Percentiles rank a stretch among this genome's conserved stretches.
These are phyloP conservation scores for Hypoxylon crocopeplum DNA, from an alignment of 495 filamentous ascomycete genomes.

Conservation along the genomic window DNA sequence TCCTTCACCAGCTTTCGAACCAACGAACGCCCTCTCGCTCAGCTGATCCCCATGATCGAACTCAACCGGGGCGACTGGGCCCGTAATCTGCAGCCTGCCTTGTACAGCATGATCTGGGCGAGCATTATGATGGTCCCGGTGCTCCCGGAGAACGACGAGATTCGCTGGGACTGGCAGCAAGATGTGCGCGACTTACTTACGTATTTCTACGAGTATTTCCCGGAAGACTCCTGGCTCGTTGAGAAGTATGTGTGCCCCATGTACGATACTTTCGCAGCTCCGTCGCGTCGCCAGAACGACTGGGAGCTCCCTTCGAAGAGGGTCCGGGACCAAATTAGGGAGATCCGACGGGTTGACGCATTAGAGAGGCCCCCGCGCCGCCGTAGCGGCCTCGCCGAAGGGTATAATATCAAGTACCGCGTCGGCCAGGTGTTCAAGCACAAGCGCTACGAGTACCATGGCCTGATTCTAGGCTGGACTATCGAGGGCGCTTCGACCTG, in stretches of 20 bases:
- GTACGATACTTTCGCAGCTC: slow-evolving; percentile 47
- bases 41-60: slow-evolving; percentile 44
- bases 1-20: slow-evolving; percentile 49
- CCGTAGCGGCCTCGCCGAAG: slow-evolving; percentile 40
- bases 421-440: slow-evolving; percentile 89
- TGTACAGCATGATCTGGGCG: slow-evolving; percentile 80
- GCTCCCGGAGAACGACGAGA: slow-evolving; percentile 38
- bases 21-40: slow-evolving; percentile 36
- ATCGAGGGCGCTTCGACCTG: slow-evolving; percentile 46
- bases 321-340: slow-evolving; percentile 42
- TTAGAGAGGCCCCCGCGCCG: slow-evolving; percentile 25
- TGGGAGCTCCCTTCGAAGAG: slow-evolving; percentile 43
- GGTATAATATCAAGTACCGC: slow-evolving; percentile 56
- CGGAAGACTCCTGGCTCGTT: slow-evolving; percentile 72
- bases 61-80: slow-evolving; percentile 45
- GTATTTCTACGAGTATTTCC: slow-evolving; percentile 70
- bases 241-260: slow-evolving; percentile 70
- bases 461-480: slow-evolving; percentile 89
- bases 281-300: slow-evolving; percentile 25
- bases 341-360: slow-evolving; percentile 34
- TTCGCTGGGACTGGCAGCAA: slow-evolving; percentile 51
- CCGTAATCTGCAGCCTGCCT: slow-evolving; percentile 68
- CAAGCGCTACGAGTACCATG: slow-evolving; percentile 78
- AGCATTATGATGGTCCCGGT: slow-evolving; percentile 67
- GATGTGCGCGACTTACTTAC: slow-evolving; percentile 67